Evolutionary conservation across 805 yeast species (phyloP).

Genomic region (Wilhelminamyces savonicus): DNA sequence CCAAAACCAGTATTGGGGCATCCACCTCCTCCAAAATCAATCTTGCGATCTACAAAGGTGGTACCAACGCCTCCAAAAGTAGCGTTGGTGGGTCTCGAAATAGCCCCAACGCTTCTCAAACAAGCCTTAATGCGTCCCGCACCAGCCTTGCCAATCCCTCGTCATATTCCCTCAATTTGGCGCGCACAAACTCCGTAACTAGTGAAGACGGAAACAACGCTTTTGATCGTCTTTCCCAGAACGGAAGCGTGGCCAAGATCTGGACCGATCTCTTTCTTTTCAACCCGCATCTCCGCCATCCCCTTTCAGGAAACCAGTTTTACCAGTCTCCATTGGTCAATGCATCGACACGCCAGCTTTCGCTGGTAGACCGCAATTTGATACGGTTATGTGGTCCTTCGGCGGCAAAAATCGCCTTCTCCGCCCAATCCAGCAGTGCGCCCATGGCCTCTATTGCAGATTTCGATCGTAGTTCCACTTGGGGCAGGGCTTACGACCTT

Average conservation of each 20-base stretch:
- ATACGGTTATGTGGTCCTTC: slow-evolving; percentile 21
- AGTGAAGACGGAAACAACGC: too few species aligned
- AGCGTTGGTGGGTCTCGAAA: too few species aligned
- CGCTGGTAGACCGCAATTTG: slow-evolving; percentile 28
- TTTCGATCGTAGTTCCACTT: slow-evolving; percentile 27
- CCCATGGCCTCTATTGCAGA: slow-evolving; percentile 23
- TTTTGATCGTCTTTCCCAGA: too few species aligned
- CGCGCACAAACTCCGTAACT: too few species aligned
- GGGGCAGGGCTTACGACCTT: slow-evolving; percentile 53
- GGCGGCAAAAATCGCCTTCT: slow-evolving; percentile 18
- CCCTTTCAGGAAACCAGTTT: slow-evolving; percentile 28
- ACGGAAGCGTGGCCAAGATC: slow-evolving; percentile 23
- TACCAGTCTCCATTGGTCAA: slow-evolving; percentile 29
- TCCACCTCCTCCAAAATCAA: too few species aligned
- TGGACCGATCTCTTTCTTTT: slow-evolving; percentile 28
- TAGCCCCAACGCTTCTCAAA: too few species aligned
- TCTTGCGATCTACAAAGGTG: slow-evolving; percentile 5
- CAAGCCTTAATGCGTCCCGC: not conserved
- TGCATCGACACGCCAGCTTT: slow-evolving; percentile 25
- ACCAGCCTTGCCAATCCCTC: not conserved
- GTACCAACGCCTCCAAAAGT: too few species aligned
- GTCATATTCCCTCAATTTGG: too few species aligned
- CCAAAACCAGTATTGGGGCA: too few species aligned
- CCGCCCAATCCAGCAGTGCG: slow-evolving; percentile 26
- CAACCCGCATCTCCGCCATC: slow-evolving; percentile 27